Evolutionary conservation across 2,329 filamentous ascomycete species (phyloP).

Genomic region (Talaromyces sp.): DNA sequence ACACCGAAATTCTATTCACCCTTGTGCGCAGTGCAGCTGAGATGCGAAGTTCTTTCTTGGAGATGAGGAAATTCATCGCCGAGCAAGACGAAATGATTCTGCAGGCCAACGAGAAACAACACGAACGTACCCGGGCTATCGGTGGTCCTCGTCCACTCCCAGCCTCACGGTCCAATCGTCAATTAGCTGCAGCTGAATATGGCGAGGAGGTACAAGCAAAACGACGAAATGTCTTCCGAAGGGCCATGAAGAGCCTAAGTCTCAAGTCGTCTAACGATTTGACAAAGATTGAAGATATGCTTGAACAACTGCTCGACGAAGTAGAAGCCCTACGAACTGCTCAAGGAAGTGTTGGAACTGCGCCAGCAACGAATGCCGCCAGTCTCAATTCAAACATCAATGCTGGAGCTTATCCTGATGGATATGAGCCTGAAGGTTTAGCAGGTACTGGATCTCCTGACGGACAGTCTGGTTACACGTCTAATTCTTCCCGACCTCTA

Average conservation of each 20-base stretch:
- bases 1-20: conserved; percentile 93
- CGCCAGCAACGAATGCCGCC: conserved; percentile 32
- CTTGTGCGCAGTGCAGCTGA: conserved; percentile 91
- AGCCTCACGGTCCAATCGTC: conserved; percentile 56
- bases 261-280: conserved; percentile 85
- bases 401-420: conserved; percentile 62
- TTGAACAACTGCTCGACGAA: conserved; percentile 86
- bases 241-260: conserved; percentile 87
- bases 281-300: conserved; percentile 82
- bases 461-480: conserved; percentile 72
- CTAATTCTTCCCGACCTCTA: conserved; percentile 48
- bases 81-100: conserved; percentile 89
- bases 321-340: conserved; percentile 74
- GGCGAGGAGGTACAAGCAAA: conserved; percentile 64
- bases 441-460: conserved; percentile 71
- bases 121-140: conserved; percentile 78
- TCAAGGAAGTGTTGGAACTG: conserved; percentile 36
- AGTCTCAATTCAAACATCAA: conserved; percentile 65
- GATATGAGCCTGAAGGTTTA: conserved; percentile 80
- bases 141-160: conserved; percentile 84
- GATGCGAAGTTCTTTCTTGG: conserved; percentile 94
- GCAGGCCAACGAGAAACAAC: conserved; percentile 79
- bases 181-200: conserved; percentile 48
- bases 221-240: conserved; percentile 88
- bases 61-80: conserved; percentile 87